Base-by-base conservation (phyloP, 139 green algal genomes). In the Chlorella sorokiniana region DNA sequence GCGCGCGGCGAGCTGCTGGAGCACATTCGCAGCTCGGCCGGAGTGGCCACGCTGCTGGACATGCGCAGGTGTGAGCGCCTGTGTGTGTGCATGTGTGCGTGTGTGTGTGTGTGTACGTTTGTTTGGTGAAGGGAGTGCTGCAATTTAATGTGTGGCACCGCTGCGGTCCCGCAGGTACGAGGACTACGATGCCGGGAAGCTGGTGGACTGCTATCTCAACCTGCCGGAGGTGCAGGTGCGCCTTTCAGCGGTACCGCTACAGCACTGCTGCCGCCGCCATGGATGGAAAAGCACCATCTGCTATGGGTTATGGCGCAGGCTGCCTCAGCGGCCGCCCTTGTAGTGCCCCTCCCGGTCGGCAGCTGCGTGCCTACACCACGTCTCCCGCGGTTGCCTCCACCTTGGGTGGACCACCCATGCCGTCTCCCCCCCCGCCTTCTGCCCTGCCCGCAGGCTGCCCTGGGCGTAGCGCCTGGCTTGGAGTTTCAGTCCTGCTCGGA, bases 141-240 rank as follows among this genome's bases (percentile, higher is more conserved):
- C 23, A 5, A 1, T 7, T 38, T 59, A n/a, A n/a, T n/a, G n/a
- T n/a, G n/a, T n/a, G n/a, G n/a, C n/a, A n/a, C n/a, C 4, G 22
- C 9, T 37, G 1, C n/a, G 4, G 27, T 29, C 40, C 0, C 42
- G 73, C 73, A 79, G 73, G 4, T 82, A 41, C 6, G 48, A 69
- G 31, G 83, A 87, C 29, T 95, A 95, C 68, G 91, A 95, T 76
- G 68, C 86, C 14, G 81, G 73, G 23, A 79, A 90, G 31, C n/a
- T 82, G 4, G 90, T 92, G 6, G 86, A 93, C 52, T 41, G 69
- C 8, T 92, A 91, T 73, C 85, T 95, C 10, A 95, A 95, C 82
- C 81, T 82, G 51, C 76, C 84, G 8, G 87, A 89, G 29, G 89
- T 92, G 23, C 88, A 93, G 77, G 83, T 81, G 27, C 29, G 65